Conservation (phyloP, 1,139 yeast species). For the Suhomyces taliae region DNA sequence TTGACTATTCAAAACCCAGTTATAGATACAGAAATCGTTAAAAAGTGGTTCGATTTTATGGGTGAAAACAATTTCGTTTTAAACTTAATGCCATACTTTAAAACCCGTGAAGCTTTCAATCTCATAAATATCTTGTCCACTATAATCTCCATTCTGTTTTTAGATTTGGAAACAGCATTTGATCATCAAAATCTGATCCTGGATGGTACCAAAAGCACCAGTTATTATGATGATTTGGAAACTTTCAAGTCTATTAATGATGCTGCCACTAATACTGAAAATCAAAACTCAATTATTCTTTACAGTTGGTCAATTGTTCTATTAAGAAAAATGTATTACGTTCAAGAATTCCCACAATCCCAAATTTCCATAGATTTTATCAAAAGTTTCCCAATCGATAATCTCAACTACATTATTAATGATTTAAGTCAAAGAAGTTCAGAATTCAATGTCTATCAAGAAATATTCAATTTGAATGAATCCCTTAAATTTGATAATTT, state of each 20-base stretch:
- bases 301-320: conserved; percentile 74
- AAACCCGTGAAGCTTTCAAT: conserved; percentile 34
- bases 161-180: conserved; percentile 52
- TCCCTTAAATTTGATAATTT: conserved; percentile 50
- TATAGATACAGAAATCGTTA: conserved; percentile 30
- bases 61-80: conserved; percentile 40
- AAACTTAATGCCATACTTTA: conserved; percentile 26
- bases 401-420: conserved; percentile 18
- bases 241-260: conserved; percentile 43
- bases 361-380: conserved; percentile 10
- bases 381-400: conserved; percentile 17
- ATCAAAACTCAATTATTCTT: conserved; percentile 49
- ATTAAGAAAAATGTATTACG: conserved; percentile 52
- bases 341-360: conserved; percentile 38
- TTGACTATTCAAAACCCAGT: conserved; percentile 35
- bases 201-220: neutral
- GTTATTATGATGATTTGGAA: conserved; percentile 44
- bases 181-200: conserved; percentile 2
- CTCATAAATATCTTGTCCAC: conserved; percentile 52
- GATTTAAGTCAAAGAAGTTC: conserved; percentile 47
- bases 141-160: conserved; percentile 47
- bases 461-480: conserved; percentile 43
- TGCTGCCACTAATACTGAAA: conserved; percentile 28
- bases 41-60: conserved; percentile 60
- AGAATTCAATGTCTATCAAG: conserved; percentile 47